phyloP scores from a whole-genome alignment of 352 stramenopile species.

The Globisporangium iwayamae region DNA sequence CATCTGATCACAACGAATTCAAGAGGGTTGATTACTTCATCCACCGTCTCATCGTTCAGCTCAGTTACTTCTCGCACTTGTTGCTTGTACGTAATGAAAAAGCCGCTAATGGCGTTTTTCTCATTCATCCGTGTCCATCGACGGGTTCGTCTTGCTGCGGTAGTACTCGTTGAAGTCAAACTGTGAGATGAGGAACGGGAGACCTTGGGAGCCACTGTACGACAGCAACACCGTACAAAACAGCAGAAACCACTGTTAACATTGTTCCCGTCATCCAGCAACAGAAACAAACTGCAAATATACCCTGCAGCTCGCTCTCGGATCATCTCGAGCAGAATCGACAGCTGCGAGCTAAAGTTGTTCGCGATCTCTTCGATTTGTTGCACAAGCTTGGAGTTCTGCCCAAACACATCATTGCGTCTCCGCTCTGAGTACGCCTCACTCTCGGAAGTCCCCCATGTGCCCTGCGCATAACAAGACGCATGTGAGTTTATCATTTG shows the following conservation, averaged over 20 bases:
- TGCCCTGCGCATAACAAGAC: slow-evolving; percentile 29
- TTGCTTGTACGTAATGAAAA: not conserved
- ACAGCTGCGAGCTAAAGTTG: slow-evolving; percentile 64
- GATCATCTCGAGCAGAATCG: slow-evolving; percentile 70
- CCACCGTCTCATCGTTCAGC: not conserved
- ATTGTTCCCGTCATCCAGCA: not conserved
- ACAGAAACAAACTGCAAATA: not conserved
- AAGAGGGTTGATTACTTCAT: slow-evolving; percentile 1
- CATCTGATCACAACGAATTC: not conserved
- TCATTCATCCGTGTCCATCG: slow-evolving; percentile 48
- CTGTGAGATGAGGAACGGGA: slow-evolving; percentile 84
- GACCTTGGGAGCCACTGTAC: slow-evolving; percentile 62
- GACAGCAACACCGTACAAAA: slow-evolving; percentile 6
- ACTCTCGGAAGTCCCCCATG: slow-evolving; percentile 52
- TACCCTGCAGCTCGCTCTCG: slow-evolving; percentile 54
- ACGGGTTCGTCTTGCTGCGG: slow-evolving; percentile 41
- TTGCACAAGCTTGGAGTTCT: slow-evolving; percentile 42
- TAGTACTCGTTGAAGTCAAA: slow-evolving; percentile 94
- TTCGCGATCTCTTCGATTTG: slow-evolving; percentile 66
- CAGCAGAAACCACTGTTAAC: not conserved
- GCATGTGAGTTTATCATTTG: not conserved
- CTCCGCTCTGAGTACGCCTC: slow-evolving; percentile 40
- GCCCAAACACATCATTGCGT: slow-evolving; percentile 36
- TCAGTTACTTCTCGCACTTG: not conserved
- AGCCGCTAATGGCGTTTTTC: slow-evolving; percentile 4